These are phyloP conservation scores for Talaromyces liani DNA, from an alignment of 495 filamentous ascomycete species.

Conservation along the genomic window DNA sequence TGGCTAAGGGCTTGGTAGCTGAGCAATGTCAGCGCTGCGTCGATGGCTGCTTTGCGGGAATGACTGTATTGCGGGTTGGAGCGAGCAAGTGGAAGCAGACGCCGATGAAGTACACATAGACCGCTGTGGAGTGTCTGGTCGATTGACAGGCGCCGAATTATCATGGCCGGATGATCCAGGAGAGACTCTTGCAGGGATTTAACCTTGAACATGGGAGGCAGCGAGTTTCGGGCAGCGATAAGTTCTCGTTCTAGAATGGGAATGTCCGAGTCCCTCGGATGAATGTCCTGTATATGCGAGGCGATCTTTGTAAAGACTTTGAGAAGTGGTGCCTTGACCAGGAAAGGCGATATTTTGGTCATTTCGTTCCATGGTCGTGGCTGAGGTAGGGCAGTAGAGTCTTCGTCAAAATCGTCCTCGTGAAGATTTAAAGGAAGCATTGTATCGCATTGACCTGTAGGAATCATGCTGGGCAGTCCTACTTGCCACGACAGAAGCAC, in stretches of 20 bases:
- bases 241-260: constrained; percentile 68
- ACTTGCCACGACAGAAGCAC: constrained; percentile 37
- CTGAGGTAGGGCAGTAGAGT: constrained; percentile 25
- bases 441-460: constrained; percentile 34
- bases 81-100: constrained; percentile 64
- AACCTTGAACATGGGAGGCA: constrained; percentile 66
- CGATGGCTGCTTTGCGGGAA: constrained; percentile 71
- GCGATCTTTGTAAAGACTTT: constrained; percentile 33
- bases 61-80: constrained; percentile 67
- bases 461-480: constrained; percentile 37
- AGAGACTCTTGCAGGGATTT: constrained; percentile 62
- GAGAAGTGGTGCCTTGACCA: constrained; percentile 34
- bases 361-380: constrained; percentile 27
- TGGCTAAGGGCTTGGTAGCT: constrained; percentile 68
- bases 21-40: constrained; percentile 71
- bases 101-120: constrained; percentile 75
- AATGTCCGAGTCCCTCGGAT: constrained; percentile 33
- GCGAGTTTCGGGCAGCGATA: constrained; percentile 53
- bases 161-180: constrained; percentile 65
- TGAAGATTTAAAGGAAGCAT: constrained; percentile 31
- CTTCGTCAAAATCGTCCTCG: constrained; percentile 36
- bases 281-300: constrained; percentile 19
- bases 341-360: constrained; percentile 29
- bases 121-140: constrained; percentile 78
- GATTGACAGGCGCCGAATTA: constrained; percentile 74